Percentiles rank a stretch among this genome's conserved stretches.
Conservation (phyloP, 2,329 filamentous ascomycete genomes). For the Ophiostoma australiae region DNA sequence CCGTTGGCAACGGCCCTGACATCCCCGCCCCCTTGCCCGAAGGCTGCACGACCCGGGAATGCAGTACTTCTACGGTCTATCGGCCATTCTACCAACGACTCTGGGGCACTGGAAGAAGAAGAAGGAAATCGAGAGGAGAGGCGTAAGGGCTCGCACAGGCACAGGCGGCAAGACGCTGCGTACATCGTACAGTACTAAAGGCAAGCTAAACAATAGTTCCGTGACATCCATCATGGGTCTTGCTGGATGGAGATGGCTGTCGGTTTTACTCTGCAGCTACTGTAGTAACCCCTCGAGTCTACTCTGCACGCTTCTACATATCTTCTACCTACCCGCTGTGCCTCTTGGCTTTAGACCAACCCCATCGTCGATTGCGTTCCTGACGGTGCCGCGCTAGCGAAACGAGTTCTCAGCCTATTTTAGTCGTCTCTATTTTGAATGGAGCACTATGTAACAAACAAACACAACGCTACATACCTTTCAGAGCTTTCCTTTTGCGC, state of each 20-base stretch:
- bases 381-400: constrained; percentile 23
- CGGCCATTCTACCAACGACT: background rate
- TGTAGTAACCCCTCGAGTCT: background rate
- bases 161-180: background rate
- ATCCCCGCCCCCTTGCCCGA: background rate
- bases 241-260: constrained; percentile 11
- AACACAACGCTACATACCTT: background rate
- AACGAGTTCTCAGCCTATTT: constrained; percentile 11
- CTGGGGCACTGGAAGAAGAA: background rate
- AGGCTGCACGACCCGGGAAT: background rate
- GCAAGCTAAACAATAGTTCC: constrained; percentile 3
- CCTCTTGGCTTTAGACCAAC: constrained; percentile 15
- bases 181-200: background rate
- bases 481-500: background rate
- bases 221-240: constrained; percentile 4
- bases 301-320: background rate
- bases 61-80: background rate
- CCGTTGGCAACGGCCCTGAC: background rate
- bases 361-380: constrained; percentile 22
- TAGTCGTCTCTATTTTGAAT: background rate
- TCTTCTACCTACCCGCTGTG: background rate
- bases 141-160: background rate
- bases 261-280: constrained; percentile 1
- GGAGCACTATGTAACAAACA: constrained; percentile 10
- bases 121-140: background rate